These are phyloP conservation scores for Rhypophila decipiens DNA, from an alignment of 495 filamentous ascomycete genomes.

Conservation along the genomic window DNA sequence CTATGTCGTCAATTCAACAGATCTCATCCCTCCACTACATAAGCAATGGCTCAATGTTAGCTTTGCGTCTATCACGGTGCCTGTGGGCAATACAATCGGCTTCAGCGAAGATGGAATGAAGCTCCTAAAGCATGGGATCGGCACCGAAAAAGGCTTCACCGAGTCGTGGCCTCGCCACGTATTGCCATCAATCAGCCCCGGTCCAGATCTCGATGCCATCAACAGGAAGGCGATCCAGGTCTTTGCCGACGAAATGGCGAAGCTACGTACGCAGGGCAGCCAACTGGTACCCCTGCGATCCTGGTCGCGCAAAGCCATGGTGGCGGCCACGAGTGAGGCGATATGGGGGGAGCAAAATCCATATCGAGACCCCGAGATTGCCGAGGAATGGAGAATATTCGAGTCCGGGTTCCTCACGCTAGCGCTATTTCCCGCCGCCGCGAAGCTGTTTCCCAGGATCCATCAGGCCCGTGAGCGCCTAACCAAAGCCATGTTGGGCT, in stretches of 20 bases:
- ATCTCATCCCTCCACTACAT: constrained; percentile 14
- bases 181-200: constrained; percentile 5
- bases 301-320: constrained; percentile 12
- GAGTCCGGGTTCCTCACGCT: constrained; percentile 17
- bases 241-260: constrained; percentile 10
- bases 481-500: constrained; percentile 13
- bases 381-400: constrained; percentile 13
- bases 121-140: constrained; percentile 9
- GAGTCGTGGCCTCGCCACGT: constrained; percentile 8
- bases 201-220: constrained; percentile 13
- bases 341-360: constrained; percentile 18
- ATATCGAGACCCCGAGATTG: constrained; percentile 11
- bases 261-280: not conserved
- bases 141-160: constrained; percentile 12
- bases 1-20: constrained; percentile 18
- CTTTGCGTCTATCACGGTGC: constrained; percentile 8
- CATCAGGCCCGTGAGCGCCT: constrained; percentile 10
- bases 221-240: constrained; percentile 13
- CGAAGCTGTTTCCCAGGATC: constrained; percentile 8
- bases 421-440: constrained; percentile 9
- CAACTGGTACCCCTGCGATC: constrained; percentile 3
- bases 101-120: constrained; percentile 12
- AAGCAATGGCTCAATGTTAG: constrained; percentile 13
- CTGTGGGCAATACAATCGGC: constrained; percentile 3
- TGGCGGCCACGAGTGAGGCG: constrained; percentile 10